These are phyloP conservation scores for Russula vinacea DNA, from an alignment of 768 basidiomycete genomes.

Conservation along the genomic window DNA sequence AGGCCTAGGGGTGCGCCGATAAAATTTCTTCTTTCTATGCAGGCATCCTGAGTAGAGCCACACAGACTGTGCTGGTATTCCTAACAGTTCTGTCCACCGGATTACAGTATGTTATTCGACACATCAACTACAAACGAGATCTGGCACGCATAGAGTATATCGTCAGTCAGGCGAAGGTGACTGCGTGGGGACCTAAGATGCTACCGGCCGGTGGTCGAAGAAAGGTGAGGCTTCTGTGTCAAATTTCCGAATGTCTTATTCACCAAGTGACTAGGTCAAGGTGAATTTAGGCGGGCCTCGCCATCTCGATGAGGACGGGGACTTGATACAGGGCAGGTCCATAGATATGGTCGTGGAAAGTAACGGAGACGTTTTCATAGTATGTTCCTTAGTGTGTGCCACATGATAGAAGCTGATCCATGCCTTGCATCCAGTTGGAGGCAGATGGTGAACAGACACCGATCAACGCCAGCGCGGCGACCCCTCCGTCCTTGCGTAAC, in stretches of 20 bases:
- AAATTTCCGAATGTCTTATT: neutral
- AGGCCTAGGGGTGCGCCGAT: constrained; percentile 63
- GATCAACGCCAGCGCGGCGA: constrained; percentile 44
- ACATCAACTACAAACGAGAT: constrained; percentile 73
- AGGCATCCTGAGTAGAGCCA: constrained; percentile 8
- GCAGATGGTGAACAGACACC: constrained; percentile 53
- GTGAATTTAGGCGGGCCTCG: constrained; percentile 59
- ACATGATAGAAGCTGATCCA: constrained; percentile 15
- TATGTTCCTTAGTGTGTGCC: constrained; percentile 40
- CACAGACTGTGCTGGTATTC: constrained; percentile 72
- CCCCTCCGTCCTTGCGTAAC: constrained; percentile 51
- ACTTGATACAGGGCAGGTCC: constrained; percentile 46
- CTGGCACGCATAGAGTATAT: constrained; percentile 62
- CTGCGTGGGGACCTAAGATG: constrained; percentile 82
- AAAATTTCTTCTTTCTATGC: neutral
- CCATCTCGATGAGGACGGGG: constrained; percentile 55
- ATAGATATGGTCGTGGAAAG: constrained; percentile 84
- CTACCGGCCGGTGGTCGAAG: constrained; percentile 58
- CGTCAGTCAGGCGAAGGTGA: constrained; percentile 55
- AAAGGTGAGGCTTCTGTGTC: constrained; percentile 50
- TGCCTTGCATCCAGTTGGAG: constrained; percentile 49
- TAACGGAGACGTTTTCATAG: constrained; percentile 63
- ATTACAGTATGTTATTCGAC: constrained; percentile 78
- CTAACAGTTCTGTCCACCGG: constrained; percentile 71
- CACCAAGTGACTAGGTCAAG: constrained; percentile 50